These are phyloP conservation scores for Biscogniauxia marginata DNA, from an alignment of 2,329 filamentous ascomycete genomes.

Conservation along the genomic window DNA sequence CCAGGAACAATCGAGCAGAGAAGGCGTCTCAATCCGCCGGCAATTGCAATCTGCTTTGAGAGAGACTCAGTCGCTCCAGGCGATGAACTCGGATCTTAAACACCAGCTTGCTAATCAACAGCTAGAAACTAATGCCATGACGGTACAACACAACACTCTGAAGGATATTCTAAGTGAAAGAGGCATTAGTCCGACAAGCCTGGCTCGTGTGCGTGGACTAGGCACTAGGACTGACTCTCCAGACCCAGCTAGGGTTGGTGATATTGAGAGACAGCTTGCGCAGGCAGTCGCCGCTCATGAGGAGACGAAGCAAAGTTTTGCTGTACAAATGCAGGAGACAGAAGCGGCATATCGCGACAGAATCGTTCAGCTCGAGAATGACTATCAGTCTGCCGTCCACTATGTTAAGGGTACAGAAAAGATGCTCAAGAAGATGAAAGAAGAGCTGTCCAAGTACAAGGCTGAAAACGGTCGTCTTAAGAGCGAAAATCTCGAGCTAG, in stretches of 20 bases:
- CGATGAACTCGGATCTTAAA: slow-evolving; percentile 78
- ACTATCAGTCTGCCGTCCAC: slow-evolving; percentile 96
- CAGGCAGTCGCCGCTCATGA: slow-evolving; percentile 77
- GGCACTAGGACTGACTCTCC: slow-evolving; percentile 76
- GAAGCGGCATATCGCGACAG: slow-evolving; percentile 90
- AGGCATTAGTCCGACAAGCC: slow-evolving; percentile 75
- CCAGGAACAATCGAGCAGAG: slow-evolving; percentile 93
- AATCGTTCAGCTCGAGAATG: slow-evolving; percentile 88
- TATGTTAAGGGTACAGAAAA: slow-evolving; percentile 99
- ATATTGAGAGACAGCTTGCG: slow-evolving; percentile 86
- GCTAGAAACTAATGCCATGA: slow-evolving; percentile 89
- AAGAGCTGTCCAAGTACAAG: slow-evolving; percentile 93
- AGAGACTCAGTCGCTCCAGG: slow-evolving; percentile 79
- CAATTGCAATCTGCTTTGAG: slow-evolving; percentile 83
- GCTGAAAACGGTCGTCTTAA: slow-evolving; percentile 79
- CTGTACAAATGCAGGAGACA: slow-evolving; percentile 80
- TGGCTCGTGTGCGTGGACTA: slow-evolving; percentile 68
- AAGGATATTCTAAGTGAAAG: slow-evolving; percentile 91
- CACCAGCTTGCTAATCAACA: slow-evolving; percentile 81
- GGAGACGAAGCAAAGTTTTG: slow-evolving; percentile 75
- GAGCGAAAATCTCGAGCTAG: slow-evolving; percentile 70
- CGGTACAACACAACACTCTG: slow-evolving; percentile 87
- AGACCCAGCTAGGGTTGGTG: slow-evolving; percentile 73
- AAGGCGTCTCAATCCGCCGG: slow-evolving; percentile 84
- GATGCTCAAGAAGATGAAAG: slow-evolving; percentile 98